phyloP scores from a whole-genome alignment of 352 stramenopile genomes.

The Globisporangium uncinulatum region DNA sequence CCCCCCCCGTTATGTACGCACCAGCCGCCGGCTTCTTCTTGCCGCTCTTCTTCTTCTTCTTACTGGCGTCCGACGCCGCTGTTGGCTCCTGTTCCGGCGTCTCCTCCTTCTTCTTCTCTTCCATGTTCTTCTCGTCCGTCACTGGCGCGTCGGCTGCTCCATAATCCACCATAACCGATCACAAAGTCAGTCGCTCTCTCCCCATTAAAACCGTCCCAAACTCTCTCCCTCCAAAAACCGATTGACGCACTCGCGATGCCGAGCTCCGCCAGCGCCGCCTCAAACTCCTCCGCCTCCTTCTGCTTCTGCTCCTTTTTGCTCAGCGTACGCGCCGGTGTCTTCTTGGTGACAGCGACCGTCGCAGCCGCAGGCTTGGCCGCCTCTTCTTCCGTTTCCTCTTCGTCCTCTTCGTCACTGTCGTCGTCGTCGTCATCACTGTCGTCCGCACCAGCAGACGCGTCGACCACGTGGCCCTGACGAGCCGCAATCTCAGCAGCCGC shows the following conservation, averaged over 20 bases:
- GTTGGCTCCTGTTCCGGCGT: constrained; percentile 24
- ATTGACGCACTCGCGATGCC: constrained; percentile 39
- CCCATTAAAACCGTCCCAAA: not conserved
- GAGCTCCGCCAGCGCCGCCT: constrained; percentile 56
- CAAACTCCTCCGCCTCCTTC: constrained; percentile 70
- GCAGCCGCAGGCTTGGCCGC: constrained; percentile 10
- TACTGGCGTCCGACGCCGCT: constrained; percentile 24
- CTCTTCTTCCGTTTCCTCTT: constrained; percentile 33
- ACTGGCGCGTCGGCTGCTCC: constrained; percentile 6
- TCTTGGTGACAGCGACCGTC: constrained; percentile 19
- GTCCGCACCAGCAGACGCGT: constrained; percentile 22
- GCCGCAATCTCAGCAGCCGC: constrained; percentile 11
- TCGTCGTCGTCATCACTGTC: constrained; percentile 39
- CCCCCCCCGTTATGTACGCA: not conserved
- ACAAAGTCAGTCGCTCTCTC: no score
- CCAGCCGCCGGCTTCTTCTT: constrained; percentile 37
- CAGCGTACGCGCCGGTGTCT: constrained; percentile 33
- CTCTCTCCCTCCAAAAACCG: not conserved
- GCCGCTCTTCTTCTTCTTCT: constrained; percentile 60
- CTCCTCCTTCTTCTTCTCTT: constrained; percentile 38
- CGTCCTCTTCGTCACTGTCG: constrained; percentile 37
- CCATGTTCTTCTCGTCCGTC: constrained; percentile 33
- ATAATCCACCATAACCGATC: not conserved
- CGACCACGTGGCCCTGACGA: constrained; percentile 23
- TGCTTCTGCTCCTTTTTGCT: constrained; percentile 84